Percentiles rank a stretch among this genome's conserved stretches.
Evolutionary conservation across 2,329 filamentous ascomycete species (phyloP).

Genomic region (Tolypocladium cylindrosporum): DNA sequence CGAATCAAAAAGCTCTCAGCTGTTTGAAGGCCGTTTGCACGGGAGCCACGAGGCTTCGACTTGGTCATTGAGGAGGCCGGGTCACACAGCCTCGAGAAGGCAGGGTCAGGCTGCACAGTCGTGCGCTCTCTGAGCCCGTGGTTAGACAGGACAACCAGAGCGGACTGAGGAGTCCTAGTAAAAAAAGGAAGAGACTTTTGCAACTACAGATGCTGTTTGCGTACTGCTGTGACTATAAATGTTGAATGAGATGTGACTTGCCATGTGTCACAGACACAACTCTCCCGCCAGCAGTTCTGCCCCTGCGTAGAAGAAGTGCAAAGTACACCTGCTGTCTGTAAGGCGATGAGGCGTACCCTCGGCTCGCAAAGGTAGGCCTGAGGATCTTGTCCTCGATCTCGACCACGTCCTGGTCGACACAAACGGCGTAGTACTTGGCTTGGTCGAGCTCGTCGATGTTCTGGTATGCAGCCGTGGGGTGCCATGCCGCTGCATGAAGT

Average conservation of each 20-base stretch:
- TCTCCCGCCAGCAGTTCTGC: too few relatives aligned
- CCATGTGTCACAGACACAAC: too few relatives aligned
- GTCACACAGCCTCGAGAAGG: conserved; percentile 4
- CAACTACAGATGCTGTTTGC: neutral
- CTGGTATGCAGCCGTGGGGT: too few relatives aligned
- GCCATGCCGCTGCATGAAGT: too few relatives aligned
- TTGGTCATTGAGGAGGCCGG: conserved; percentile 19
- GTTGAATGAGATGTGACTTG: neutral
- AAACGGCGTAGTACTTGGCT: too few relatives aligned
- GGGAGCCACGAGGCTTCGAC: conserved; percentile 9
- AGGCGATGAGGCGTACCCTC: too few relatives aligned
- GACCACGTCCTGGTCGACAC: too few relatives aligned
- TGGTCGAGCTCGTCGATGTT: too few relatives aligned
- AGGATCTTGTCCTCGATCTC: too few relatives aligned
- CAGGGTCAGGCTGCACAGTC: conserved; percentile 3
- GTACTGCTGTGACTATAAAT: neutral
- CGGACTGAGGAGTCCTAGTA: conserved; percentile 31
- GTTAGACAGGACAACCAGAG: conserved; percentile 21
- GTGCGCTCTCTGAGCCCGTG: conserved; percentile 8
- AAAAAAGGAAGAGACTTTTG: conserved; percentile 18
- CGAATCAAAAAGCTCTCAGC: conserved; percentile 15
- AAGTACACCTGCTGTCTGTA: too few relatives aligned
- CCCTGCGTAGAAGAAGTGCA: too few relatives aligned
- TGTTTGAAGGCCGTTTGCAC: conserved; percentile 8
- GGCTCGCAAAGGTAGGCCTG: too few relatives aligned